phyloP scores from a whole-genome alignment of 1,284 basidiomycete species.

The Takashimella tepidaria region DNA sequence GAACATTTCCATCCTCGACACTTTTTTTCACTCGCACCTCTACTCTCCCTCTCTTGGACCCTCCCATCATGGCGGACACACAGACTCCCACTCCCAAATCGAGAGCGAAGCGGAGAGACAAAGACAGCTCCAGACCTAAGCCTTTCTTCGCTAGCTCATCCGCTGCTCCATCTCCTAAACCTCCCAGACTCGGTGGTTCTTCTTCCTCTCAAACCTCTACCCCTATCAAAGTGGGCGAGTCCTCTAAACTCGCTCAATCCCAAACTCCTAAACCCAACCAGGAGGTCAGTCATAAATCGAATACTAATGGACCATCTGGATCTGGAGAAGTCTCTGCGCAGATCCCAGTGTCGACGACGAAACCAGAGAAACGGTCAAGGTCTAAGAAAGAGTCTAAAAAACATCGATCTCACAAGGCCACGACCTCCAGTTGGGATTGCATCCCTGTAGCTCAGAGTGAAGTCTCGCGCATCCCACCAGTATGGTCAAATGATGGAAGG shows the following conservation, averaged over 20 bases:
- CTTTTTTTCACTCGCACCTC: background rate
- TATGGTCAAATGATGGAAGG: slow-evolving; percentile 83
- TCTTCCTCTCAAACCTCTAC: background rate
- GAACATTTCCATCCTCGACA: background rate
- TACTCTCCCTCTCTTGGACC: background rate
- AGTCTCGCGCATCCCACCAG: slow-evolving; percentile 60
- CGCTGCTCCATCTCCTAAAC: background rate
- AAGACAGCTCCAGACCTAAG: background rate
- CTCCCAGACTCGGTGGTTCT: background rate
- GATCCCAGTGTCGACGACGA: background rate
- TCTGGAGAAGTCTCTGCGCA: too few relatives aligned
- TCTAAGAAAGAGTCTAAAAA: too few relatives aligned
- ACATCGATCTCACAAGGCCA: background rate
- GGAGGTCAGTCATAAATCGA: too few relatives aligned
- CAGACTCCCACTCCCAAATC: background rate
- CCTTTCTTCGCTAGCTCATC: background rate
- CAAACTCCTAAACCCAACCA: too few relatives aligned
- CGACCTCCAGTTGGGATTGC: slow-evolving; percentile 28
- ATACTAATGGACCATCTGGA: too few relatives aligned
- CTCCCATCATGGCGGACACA: background rate
- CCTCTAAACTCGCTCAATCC: background rate
- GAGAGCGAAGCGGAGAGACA: background rate
- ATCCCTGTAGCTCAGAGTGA: slow-evolving; percentile 60
- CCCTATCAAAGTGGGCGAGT: background rate
- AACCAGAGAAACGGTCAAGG: slow-evolving; percentile 3